Evolutionary conservation across 2,329 filamentous ascomycete genomes (phyloP).

Genomic region (Cordyceps farinosa): DNA sequence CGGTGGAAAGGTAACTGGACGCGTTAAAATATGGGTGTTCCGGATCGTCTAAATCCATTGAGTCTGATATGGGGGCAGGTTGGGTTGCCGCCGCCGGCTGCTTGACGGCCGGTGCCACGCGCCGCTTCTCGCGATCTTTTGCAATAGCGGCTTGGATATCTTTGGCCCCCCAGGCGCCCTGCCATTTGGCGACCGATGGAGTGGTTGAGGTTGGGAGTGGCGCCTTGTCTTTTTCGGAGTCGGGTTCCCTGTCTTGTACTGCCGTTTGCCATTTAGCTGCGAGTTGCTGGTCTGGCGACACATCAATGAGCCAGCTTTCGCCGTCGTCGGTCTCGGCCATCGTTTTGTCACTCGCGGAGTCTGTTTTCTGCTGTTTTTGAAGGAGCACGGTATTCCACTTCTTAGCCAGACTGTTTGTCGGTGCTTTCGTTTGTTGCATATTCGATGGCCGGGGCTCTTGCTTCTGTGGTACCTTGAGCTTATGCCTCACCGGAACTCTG

Average conservation of each 20-base stretch:
- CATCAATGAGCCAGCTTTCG: not conserved
- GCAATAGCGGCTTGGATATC: not conserved
- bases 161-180: conserved; percentile 8
- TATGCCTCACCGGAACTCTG: not conserved
- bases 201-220: not conserved
- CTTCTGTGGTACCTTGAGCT: not conserved
- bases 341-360: not conserved
- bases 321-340: not conserved
- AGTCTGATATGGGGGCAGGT: not conserved
- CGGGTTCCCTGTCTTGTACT: not conserved
- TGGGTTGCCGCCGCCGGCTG: not conserved
- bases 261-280: not conserved
- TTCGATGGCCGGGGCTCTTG: not conserved
- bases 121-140: not conserved
- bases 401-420: not conserved
- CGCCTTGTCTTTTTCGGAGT: not conserved
- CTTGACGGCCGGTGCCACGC: not conserved
- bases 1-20: not conserved
- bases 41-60: conserved; percentile 1
- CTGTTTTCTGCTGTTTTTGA: not conserved
- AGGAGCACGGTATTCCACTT: not conserved
- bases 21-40: conserved; percentile 1
- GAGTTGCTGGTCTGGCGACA: not conserved
- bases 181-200: not conserved
- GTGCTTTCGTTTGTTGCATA: not conserved